phyloP scores from a whole-genome alignment of 2,329 filamentous ascomycete genomes.

The Chrysoporthe puriensis region DNA sequence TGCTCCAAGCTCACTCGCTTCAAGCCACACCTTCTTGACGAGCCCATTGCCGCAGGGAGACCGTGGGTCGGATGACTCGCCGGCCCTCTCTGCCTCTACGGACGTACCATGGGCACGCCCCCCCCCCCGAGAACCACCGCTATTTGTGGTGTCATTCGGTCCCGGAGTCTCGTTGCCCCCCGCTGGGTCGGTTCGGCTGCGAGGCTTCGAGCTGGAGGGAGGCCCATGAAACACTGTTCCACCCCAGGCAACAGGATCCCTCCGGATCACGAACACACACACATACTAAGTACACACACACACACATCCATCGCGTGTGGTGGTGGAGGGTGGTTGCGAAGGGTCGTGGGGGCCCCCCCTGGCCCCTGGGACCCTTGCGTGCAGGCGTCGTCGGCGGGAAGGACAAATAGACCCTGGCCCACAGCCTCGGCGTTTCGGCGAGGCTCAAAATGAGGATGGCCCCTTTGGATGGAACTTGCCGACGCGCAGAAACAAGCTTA shows the following conservation, averaged over 20 bases:
- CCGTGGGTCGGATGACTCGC: background rate
- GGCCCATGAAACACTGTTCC: background rate
- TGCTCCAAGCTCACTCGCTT: background rate
- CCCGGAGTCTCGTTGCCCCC: background rate
- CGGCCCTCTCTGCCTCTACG: background rate
- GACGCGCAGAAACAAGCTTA: constrained; percentile 28
- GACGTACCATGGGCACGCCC: too few relatives aligned
- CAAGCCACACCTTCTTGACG: background rate
- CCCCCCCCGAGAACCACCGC: too few relatives aligned
- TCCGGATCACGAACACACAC: background rate
- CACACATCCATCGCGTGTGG: background rate
- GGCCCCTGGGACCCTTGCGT: background rate
- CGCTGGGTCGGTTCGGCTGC: background rate
- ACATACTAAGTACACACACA: background rate
- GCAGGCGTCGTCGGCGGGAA: background rate
- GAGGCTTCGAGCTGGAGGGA: background rate
- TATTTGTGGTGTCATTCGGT: too few relatives aligned
- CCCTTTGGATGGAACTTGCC: constrained; percentile 9
- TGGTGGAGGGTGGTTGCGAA: background rate
- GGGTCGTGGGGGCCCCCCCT: background rate
- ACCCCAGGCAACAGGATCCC: background rate
- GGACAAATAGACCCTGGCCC: background rate
- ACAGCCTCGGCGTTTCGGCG: constrained; percentile 2
- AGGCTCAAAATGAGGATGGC: background rate
- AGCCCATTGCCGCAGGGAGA: background rate